phyloP scores from a whole-genome alignment of 2,329 filamentous ascomycete species.

The Ophiocordyceps unilateralis region DNA sequence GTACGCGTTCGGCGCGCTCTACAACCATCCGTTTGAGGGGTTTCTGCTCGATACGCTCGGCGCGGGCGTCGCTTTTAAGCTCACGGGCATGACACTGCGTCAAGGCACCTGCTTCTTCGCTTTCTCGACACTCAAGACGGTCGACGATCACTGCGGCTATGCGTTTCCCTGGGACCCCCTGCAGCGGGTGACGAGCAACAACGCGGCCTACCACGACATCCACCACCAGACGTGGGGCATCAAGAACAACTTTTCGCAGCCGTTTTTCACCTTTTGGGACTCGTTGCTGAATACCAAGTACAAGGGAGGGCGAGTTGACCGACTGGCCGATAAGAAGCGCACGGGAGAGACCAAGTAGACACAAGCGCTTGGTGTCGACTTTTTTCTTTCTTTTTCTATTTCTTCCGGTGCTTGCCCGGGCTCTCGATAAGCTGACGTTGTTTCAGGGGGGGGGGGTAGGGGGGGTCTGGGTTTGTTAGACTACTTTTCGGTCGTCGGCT shows the following conservation, averaged over 20 bases:
- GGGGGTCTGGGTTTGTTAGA: not conserved
- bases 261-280: conserved; percentile 96
- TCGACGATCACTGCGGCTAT: conserved; percentile 96
- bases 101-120: conserved; percentile 85
- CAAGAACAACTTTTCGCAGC: conserved; percentile 85
- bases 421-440: too few relatives aligned
- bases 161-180: conserved; percentile 89
- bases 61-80: conserved; percentile 66
- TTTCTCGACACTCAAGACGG: conserved; percentile 81
- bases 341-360: conserved; percentile 8
- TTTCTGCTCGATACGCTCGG: conserved; percentile 87
- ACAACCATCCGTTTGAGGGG: conserved; percentile 90
- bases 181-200: conserved; percentile 84
- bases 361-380: not conserved
- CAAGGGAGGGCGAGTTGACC: conserved; percentile 39
- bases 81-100: conserved; percentile 65
- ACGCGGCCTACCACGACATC: conserved; percentile 91
- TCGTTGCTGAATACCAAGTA: conserved; percentile 66
- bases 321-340: conserved; percentile 21
- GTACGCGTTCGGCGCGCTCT: conserved; percentile 90
- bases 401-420: too few relatives aligned
- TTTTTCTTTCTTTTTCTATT: not conserved
- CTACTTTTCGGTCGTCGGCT: not conserved
- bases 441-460: too few relatives aligned
- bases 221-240: conserved; percentile 99